phyloP scores from a whole-genome alignment of 2,329 filamentous ascomycete species.

The Periconia macrospinosa region DNA sequence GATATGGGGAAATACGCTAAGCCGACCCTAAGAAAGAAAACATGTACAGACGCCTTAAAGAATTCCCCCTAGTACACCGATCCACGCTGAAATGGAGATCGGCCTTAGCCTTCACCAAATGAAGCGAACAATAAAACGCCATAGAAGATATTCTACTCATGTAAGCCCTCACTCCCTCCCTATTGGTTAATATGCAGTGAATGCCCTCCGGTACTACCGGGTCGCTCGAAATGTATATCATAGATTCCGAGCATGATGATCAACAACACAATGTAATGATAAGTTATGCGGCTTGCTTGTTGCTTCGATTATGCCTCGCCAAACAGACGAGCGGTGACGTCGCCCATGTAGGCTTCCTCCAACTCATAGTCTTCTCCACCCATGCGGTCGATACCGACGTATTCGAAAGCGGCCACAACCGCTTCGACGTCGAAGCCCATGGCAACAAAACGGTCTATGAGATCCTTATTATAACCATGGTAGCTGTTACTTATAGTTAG shows the following conservation, averaged over 20 bases:
- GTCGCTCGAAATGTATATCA: background rate
- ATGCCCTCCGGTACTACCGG: no score
- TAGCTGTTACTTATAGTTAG: conserved; percentile 62
- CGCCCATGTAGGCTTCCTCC: conserved; percentile 88
- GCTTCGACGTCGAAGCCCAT: conserved; percentile 91
- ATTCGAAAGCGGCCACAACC: conserved; percentile 84
- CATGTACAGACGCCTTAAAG: no score
- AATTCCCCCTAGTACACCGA: no score
- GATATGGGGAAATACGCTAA: no score
- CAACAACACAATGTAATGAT: background rate
- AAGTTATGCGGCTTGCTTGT: background rate
- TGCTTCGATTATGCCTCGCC: conserved; percentile 63
- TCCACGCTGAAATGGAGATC: no score
- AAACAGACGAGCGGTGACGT: conserved; percentile 82
- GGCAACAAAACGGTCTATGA: conserved; percentile 79
- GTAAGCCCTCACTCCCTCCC: no score
- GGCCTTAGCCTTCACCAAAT: no score
- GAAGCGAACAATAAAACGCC: no score
- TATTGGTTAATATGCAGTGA: no score
- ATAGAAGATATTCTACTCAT: no score
- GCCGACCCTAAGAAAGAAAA: no score
- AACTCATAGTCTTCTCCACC: conserved; percentile 79
- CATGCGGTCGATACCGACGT: conserved; percentile 77
- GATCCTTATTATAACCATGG: conserved; percentile 80
- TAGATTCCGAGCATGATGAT: background rate